Conservation (phyloP, 345 rosid genomes). For the Gossypium mustelinum region DNA sequence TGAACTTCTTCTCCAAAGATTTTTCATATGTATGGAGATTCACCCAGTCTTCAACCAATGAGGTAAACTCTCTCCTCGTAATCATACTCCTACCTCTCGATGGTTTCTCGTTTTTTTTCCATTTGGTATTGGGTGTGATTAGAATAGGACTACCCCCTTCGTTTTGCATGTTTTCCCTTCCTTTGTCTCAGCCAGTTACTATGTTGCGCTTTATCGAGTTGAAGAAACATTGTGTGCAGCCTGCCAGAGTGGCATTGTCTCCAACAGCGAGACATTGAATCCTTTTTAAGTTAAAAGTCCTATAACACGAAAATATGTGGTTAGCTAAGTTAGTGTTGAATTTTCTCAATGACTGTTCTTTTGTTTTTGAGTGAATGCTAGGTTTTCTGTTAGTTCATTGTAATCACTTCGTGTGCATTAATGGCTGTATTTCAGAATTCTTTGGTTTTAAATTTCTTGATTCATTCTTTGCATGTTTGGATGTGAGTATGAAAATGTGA, state of each 20-base stretch:
- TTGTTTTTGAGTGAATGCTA: neutral
- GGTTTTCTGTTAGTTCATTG: neutral
- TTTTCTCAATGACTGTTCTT: neutral
- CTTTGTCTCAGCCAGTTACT: neutral
- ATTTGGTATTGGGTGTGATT: neutral
- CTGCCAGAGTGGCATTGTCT: neutral
- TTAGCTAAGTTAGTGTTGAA: neutral
- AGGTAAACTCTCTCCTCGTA: neutral
- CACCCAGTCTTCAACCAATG: neutral
- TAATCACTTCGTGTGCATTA: neutral
- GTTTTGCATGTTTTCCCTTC: neutral
- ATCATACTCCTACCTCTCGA: neutral
- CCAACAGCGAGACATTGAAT: neutral
- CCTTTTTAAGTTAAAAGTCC: neutral
- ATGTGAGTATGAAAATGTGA: no score
- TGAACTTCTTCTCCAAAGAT: neutral
- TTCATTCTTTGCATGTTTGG: no score
- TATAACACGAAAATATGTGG: neutral
- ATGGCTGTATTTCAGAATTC: neutral
- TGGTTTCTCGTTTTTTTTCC: no score
- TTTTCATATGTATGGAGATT: neutral
- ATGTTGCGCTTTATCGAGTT: neutral
- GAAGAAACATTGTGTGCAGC: neutral
- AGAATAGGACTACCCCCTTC: neutral
- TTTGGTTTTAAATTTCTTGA: no score